Evolutionary conservation across 75 land plant genomes (phyloP).

Genomic region (Picea glauca): DNA sequence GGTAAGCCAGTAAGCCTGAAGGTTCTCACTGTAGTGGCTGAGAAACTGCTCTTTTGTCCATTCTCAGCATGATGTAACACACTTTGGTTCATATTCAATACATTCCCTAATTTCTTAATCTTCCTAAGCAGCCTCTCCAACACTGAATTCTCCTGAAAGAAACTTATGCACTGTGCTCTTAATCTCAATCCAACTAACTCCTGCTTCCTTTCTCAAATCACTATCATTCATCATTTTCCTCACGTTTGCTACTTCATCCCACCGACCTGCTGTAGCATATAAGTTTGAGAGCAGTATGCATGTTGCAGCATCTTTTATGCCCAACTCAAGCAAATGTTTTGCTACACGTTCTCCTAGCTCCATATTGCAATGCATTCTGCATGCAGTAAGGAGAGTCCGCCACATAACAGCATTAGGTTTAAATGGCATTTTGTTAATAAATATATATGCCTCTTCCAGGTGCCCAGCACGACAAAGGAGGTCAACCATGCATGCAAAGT

Average conservation of each 20-base stretch:
- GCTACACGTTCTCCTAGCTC: slow-evolving; percentile 20
- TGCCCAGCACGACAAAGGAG: slow-evolving; percentile 30
- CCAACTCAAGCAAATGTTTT: slow-evolving; percentile 15
- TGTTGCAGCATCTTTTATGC: slow-evolving; percentile 20
- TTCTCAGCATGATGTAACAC: too few relatives aligned
- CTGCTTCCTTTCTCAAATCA: slow-evolving; percentile 20
- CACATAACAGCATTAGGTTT: slow-evolving; percentile 28
- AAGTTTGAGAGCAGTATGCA: slow-evolving; percentile 22
- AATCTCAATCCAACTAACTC: too few relatives aligned
- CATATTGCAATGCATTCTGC: slow-evolving; percentile 28
- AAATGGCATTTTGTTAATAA: slow-evolving; percentile 8
- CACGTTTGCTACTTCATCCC: slow-evolving; percentile 21
- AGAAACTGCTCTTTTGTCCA: too few relatives aligned
- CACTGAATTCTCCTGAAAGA: too few relatives aligned
- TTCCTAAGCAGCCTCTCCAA: too few relatives aligned
- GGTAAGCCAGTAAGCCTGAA: too few relatives aligned
- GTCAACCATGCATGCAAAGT: slow-evolving; percentile 42
- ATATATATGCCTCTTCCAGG: slow-evolving; percentile 29
- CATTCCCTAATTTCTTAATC: too few relatives aligned
- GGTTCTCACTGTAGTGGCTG: too few relatives aligned
- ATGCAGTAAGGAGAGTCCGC: slow-evolving; percentile 39
- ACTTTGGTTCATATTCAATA: too few relatives aligned
- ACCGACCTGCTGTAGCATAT: slow-evolving; percentile 30
- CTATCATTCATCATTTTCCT: slow-evolving; percentile 22
- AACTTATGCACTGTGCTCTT: too few relatives aligned